Base-by-base conservation (phyloP, 73 alveolate genomes). In the Effrenium voratum region DNA sequence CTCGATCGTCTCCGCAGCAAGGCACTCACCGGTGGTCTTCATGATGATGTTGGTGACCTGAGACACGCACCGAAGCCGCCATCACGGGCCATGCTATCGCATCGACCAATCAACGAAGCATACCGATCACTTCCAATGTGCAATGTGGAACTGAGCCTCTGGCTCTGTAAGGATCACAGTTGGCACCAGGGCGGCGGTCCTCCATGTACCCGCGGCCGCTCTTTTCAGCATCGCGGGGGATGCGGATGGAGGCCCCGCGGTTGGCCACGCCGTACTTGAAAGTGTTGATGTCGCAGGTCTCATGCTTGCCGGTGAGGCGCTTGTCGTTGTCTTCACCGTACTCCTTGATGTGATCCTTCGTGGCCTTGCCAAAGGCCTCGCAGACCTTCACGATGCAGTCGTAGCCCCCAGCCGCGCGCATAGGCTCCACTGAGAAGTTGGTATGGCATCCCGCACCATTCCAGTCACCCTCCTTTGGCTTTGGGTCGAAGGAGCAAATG, bases 391-490 rank as follows among this genome's bases (percentile, higher is more conserved):
- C 59, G 94, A 85, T 85, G 94, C 66, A 38, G 82, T 85, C 94
- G 63, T 85, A 85, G 94, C 94, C 94, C 22, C 94, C 94, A 0
- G 80, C 63, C 30, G 38, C 77, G 6, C 94, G 94, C 94, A 85
- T 85, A 32, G 94, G 94, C 30, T 80, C 59, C 82, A 85, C 94
- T 28, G 94, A 85, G 94, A 85, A 99, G 82, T 99, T 99, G 77
- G 99, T 99, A 86, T 99, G 99, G 95, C 99, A 99, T 46, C 99
- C 99, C 6, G 99, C 99, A 30, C 99, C 99, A 98, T 99, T 99
- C 99, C 99, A 98, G 88, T 99, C 99, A 12, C 93, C 93, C 76
- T 83, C 57, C 86, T 75, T 72, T n/a, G 99, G 99, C 91, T 97
- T 97, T 40, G 99, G 99, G 40, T 97, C 99, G 45, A 86, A 97